Evolutionary conservation across 768 basidiomycete species (phyloP).

Genomic region (Kwoniella dejecticola): DNA sequence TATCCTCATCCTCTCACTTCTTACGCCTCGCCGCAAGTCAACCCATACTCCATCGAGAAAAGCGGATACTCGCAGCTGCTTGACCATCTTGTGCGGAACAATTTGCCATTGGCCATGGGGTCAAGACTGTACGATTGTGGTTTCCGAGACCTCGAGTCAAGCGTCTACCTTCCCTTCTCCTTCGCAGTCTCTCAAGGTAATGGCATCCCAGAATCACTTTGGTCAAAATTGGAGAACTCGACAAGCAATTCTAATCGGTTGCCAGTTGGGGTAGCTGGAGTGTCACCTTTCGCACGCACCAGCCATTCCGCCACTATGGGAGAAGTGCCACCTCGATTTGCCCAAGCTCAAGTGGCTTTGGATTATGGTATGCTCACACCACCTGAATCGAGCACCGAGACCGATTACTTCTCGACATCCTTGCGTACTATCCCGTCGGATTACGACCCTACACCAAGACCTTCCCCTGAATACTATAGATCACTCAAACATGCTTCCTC

Average conservation of each 20-base stretch:
- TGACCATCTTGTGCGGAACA: conserved; percentile 14
- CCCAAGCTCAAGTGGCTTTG: background rate
- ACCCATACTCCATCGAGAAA: conserved; percentile 24
- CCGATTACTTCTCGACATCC: background rate
- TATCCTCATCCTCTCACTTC: conserved; percentile 49
- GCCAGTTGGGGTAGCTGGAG: conserved; percentile 9
- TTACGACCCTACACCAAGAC: conserved; percentile 8
- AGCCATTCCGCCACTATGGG: background rate
- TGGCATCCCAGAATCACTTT: conserved; percentile 44
- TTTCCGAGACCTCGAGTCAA: conserved; percentile 24
- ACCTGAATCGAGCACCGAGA: background rate
- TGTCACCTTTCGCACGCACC: conserved; percentile 5
- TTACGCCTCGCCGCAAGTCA: conserved; percentile 47
- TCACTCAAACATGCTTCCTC: conserved; percentile 5
- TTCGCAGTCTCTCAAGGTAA: conserved; percentile 32
- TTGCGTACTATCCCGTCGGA: background rate
- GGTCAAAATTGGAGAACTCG: conserved; percentile 33
- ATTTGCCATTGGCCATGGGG: conserved; percentile 33
- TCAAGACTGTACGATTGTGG: conserved; percentile 31
- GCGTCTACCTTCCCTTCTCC: conserved; percentile 24
- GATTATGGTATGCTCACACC: conserved; percentile 7
- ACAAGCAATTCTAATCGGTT: conserved; percentile 1
- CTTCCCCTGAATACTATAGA: conserved; percentile 1
- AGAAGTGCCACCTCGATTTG: conserved; percentile 10
- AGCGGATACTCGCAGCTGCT: conserved; percentile 33